Base-by-base conservation (phyloP, 805 yeast genomes). In the Jamesozyma lodderae region DNA sequence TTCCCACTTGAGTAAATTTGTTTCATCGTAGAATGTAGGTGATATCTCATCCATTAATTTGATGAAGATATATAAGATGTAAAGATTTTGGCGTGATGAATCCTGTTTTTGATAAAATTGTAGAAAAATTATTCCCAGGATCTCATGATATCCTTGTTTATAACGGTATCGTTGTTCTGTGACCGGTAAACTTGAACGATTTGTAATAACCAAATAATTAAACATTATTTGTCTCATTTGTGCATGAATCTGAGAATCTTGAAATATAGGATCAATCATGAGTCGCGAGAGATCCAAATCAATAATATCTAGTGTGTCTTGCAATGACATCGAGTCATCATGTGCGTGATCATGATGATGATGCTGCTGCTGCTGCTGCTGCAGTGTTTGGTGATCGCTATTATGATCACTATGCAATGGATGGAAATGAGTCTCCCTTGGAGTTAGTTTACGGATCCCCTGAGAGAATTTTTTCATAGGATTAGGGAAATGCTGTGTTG, bases 101-200 rank as follows among this genome's bases (percentile, higher is more conserved):
- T 36, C 37, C 11, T 38, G 32, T 26, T 42, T 41, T 4, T 34
- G 35, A 32, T 47, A 43, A 14, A 55, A 33, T 34, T 57, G 59
- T 35, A 56, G 26, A 35, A 49, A 58, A 7, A 57, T 45, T 25
- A 52, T 37, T 9, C 56, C 58, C 17, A 58, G 44, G 9, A 58
- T 31, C 37, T 58, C 63, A 37, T 58, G 63, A 37, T 47, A 57
- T 1, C 63, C 63, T 37, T 58, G 63, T 36, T 48, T 55, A 42
- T 58, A 58, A 31, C 30, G 24, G 26, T 21, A 31, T 33, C 28
- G 7, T 20, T 35, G 32, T 17, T 31, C 18, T 23, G 15, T 6
- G 13, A 43, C 20, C 16, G 36, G 17, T 10, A 17, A 6, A 13
- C 4, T 4, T 16, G 17, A 14, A 14, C 14, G 28, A 30, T 21